A percentile compares a stretch with the other conserved stretches of the same genome.
Evolutionary conservation across 2,329 filamentous ascomycete genomes (phyloP).

Genomic region (Trichophyton simii): DNA sequence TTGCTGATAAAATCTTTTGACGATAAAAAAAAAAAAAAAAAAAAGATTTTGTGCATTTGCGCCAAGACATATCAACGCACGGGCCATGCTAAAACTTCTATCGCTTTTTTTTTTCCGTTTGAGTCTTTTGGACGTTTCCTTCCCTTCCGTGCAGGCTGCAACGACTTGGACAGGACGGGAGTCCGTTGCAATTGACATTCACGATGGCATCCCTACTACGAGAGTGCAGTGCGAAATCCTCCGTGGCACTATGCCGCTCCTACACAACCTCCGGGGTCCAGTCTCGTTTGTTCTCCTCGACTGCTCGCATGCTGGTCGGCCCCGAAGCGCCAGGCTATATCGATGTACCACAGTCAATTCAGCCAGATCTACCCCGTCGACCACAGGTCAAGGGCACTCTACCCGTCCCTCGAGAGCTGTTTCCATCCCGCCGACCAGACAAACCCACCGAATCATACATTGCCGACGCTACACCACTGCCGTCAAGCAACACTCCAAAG

Average conservation of each 20-base stretch:
- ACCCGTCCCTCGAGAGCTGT: slow-evolving; percentile 71
- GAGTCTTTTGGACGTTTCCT: slow-evolving; percentile 17
- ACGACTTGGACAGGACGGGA: not conserved
- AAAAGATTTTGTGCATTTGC: slow-evolving; percentile 16
- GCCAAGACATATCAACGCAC: slow-evolving; percentile 12
- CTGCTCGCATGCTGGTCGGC: slow-evolving; percentile 26
- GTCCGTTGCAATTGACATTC: not conserved
- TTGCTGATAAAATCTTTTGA: not conserved
- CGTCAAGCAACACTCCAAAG: slow-evolving; percentile 24
- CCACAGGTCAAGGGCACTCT: slow-evolving; percentile 59
- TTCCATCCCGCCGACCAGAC: slow-evolving; percentile 47
- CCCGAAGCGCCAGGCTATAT: slow-evolving; percentile 85
- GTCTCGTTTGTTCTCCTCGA: slow-evolving; percentile 29
- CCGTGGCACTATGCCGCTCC: slow-evolving; percentile 28
- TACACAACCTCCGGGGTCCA: slow-evolving; percentile 25
- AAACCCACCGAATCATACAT: slow-evolving; percentile 55
- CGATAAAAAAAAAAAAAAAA: slow-evolving; percentile 17
- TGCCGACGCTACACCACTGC: slow-evolving; percentile 44
- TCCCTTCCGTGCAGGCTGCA: too few species aligned
- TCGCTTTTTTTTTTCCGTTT: slow-evolving; percentile 13
- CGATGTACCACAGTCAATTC: slow-evolving; percentile 63
- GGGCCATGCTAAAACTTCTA: slow-evolving; percentile 10
- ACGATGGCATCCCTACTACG: slow-evolving; percentile 11
- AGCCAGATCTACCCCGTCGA: slow-evolving; percentile 46
- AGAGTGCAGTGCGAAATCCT: slow-evolving; percentile 9